These are phyloP conservation scores for Fusarium napiforme DNA, from an alignment of 2,329 filamentous ascomycete species.

Conservation along the genomic window DNA sequence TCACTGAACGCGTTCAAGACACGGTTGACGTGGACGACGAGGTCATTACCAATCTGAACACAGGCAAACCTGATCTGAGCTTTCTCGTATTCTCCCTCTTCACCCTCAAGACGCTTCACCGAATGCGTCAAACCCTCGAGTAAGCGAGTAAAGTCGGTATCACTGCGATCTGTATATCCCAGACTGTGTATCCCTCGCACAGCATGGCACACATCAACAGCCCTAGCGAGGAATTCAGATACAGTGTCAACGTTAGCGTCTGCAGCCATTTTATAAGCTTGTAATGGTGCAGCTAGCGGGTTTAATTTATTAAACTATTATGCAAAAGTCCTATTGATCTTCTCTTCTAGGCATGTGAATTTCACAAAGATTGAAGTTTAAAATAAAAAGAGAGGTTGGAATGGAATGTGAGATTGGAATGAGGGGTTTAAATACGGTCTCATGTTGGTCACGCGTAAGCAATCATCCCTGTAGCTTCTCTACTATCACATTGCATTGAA, in stretches of 20 bases:
- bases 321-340: background rate
- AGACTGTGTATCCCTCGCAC: conserved; percentile 18
- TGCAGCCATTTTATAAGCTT: conserved; percentile 49
- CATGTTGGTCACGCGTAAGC: conserved; percentile 14
- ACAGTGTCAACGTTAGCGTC: background rate
- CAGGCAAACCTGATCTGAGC: conserved; percentile 30
- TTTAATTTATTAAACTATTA: conserved; percentile 3
- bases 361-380: background rate
- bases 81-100: background rate
- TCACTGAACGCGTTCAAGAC: background rate
- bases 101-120: conserved; percentile 3
- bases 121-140: conserved; percentile 9
- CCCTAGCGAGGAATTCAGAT: conserved; percentile 33
- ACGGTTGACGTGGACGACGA: conserved; percentile 38
- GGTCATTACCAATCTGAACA: conserved; percentile 42
- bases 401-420: conserved; percentile 17
- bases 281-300: conserved; percentile 36
- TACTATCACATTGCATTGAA: conserved; percentile 7
- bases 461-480: conserved; percentile 7
- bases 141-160: conserved; percentile 11
- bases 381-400: background rate
- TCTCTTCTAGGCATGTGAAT: background rate
- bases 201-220: conserved; percentile 13
- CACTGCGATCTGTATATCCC: background rate
- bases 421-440: conserved; percentile 35